A percentile compares a stretch with the other conserved stretches of the same genome.
Conservation (phyloP, 805 yeast genomes). For the Jamesozyma lodderae region DNA sequence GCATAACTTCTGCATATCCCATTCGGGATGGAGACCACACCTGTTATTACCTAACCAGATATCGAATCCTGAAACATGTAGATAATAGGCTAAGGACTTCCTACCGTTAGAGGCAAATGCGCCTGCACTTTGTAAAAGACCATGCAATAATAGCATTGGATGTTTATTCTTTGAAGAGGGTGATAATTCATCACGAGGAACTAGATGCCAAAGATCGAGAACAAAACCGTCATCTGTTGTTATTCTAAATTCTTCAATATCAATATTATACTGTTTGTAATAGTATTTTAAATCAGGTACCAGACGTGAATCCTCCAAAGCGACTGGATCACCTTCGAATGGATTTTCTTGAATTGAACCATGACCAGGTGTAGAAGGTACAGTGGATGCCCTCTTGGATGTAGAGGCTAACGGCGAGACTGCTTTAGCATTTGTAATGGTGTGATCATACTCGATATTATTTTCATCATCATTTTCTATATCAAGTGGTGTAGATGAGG, state of each 20-base stretch:
- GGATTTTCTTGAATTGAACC: slow-evolving; percentile 16
- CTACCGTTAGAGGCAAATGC: slow-evolving; percentile 79
- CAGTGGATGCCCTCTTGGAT: too few relatives aligned
- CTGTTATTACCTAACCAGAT: slow-evolving; percentile 91
- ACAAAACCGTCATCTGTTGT: slow-evolving; percentile 75
- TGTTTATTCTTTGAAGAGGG: slow-evolving; percentile 25
- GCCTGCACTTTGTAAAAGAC: slow-evolving; percentile 79
- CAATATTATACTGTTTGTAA: slow-evolving; percentile 50
- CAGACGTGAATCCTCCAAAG: slow-evolving; percentile 28
- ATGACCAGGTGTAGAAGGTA: neutral
- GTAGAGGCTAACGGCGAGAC: neutral
- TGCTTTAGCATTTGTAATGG: slow-evolving; percentile 14
- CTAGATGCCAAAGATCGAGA: slow-evolving; percentile 49
- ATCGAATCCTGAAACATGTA: slow-evolving; percentile 53
- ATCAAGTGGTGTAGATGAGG: slow-evolving; percentile 17
- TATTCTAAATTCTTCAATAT: slow-evolving; percentile 48
- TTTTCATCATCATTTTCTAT: slow-evolving; percentile 18
- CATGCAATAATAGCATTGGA: slow-evolving; percentile 78
- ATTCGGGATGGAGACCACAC: slow-evolving; percentile 73
- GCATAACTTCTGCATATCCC: slow-evolving; percentile 33
- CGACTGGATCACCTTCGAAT: slow-evolving; percentile 16
- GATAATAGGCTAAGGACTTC: slow-evolving; percentile 60
- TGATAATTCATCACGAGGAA: slow-evolving; percentile 12
- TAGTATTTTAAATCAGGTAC: slow-evolving; percentile 59
- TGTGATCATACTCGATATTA: slow-evolving; percentile 26